phyloP scores from a whole-genome alignment of 164 flowering plant genomes.

The Cinnamomum micranthum region DNA sequence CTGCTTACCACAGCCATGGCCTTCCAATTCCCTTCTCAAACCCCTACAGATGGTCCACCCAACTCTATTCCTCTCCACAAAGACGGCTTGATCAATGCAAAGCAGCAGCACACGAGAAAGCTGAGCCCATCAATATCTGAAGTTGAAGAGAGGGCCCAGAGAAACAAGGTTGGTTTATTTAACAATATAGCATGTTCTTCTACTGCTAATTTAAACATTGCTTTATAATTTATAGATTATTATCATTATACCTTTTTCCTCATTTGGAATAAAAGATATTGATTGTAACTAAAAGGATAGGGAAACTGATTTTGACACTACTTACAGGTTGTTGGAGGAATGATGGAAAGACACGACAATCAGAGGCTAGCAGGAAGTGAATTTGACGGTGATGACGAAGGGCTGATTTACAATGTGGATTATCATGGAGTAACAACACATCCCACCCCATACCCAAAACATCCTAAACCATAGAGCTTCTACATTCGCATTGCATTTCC shows the following conservation, averaged over 20 bases:
- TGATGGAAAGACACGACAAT: background rate
- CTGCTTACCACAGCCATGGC: conserved; percentile 19
- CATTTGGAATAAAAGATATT: background rate
- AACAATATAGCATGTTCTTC: too few species aligned
- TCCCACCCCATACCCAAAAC: conserved; percentile 59
- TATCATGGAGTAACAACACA: conserved; percentile 72
- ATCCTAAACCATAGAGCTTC: conserved; percentile 31
- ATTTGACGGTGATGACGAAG: conserved; percentile 21
- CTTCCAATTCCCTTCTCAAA: conserved; percentile 16
- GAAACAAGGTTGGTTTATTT: conserved; percentile 18
- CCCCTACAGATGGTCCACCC: conserved; percentile 12
- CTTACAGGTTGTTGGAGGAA: conserved; percentile 27
- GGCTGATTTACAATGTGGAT: conserved; percentile 51
- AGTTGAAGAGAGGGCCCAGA: background rate
- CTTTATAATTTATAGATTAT: too few species aligned
- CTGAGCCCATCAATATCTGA: conserved; percentile 6
- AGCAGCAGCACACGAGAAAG: conserved; percentile 14
- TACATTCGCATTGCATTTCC: too few species aligned
- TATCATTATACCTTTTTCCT: background rate
- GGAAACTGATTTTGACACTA: conserved; percentile 6
- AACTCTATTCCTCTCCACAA: conserved; percentile 7
- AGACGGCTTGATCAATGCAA: conserved; percentile 8
- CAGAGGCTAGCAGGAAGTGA: conserved; percentile 10
- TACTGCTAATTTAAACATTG: too few species aligned
- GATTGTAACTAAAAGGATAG: background rate